Evolutionary conservation across 495 filamentous ascomycete genomes (phyloP).

Genomic region (Bathelium albidoporum): DNA sequence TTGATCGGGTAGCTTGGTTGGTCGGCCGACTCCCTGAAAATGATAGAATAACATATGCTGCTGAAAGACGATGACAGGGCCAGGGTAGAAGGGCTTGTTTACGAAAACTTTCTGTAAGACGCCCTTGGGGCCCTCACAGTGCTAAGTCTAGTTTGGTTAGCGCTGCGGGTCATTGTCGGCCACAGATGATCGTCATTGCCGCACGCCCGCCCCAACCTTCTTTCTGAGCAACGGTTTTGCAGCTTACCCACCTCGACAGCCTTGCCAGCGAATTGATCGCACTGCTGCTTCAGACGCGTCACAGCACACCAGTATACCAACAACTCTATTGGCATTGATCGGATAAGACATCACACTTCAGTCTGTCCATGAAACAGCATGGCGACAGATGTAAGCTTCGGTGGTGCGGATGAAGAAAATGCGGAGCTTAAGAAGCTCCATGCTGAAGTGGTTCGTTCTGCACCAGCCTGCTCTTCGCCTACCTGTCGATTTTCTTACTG

Average conservation of each 20-base stretch:
- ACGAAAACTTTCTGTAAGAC: no score
- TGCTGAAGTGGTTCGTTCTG: constrained; percentile 60
- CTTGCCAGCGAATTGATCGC: not conserved
- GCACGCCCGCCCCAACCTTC: not conserved
- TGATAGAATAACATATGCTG: no score
- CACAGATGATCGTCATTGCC: not conserved
- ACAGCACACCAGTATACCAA: no score
- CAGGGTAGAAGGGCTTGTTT: no score
- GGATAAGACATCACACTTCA: no score
- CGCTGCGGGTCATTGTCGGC: not conserved
- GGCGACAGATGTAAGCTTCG: constrained; percentile 49
- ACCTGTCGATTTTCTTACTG: constrained; percentile 4
- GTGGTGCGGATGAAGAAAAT: constrained; percentile 75
- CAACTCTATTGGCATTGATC: no score
- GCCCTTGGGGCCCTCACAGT: no score
- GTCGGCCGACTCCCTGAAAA: no score
- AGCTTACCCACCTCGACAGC: not conserved
- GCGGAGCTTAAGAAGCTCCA: constrained; percentile 72
- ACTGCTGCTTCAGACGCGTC: not conserved
- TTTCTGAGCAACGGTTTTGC: not conserved
- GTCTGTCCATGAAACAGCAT: constrained; percentile 11
- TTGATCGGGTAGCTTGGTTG: no score
- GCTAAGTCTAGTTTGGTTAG: not conserved
- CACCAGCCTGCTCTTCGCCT: constrained; percentile 4
- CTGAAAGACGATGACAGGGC: no score